A percentile compares a stretch with the other conserved stretches of the same genome.
phyloP scores from a whole-genome alignment of 768 basidiomycete genomes.

The Strobilomyces confusus region DNA sequence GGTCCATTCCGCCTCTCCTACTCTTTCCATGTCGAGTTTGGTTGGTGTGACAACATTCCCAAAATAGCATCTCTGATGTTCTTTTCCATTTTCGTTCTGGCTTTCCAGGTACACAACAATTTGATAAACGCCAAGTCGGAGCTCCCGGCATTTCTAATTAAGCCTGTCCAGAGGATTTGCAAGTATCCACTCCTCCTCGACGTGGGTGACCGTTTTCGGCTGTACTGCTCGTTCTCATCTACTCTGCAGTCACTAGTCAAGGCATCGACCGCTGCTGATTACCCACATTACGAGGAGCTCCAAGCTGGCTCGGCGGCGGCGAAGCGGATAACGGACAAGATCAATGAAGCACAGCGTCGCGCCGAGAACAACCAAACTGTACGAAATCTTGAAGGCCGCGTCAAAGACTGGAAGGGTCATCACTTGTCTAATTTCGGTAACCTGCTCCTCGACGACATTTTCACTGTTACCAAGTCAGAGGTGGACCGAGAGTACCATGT shows the following conservation, averaged over 20 bases:
- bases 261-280: conserved; percentile 56
- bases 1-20: conserved; percentile 6
- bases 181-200: conserved; percentile 96
- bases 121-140: conserved; percentile 90
- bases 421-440: conserved; percentile 92
- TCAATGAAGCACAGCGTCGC: conserved; percentile 92
- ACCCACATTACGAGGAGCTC: conserved; percentile 75
- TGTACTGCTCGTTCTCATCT: conserved; percentile 7
- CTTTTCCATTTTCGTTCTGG: conserved; percentile 4
- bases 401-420: conserved; percentile 99
- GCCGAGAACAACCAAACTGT: conserved; percentile 91
- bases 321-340: conserved; percentile 90
- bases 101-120: conserved; percentile 66
- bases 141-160: conserved; percentile 94
- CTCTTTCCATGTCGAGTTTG: conserved; percentile 11
- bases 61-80: conserved; percentile 23
- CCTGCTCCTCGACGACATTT: conserved; percentile 91
- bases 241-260: conserved; percentile 65
- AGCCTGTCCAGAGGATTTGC: conserved; percentile 97
- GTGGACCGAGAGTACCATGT: conserved; percentile 98
- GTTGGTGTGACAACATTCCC: conserved; percentile 27
- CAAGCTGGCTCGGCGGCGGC: conserved; percentile 80
- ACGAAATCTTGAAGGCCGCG: conserved; percentile 75
- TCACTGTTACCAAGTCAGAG: conserved; percentile 93
- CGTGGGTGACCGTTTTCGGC: conserved; percentile 43